Percentiles rank a stretch among this genome's conserved stretches.
These are phyloP conservation scores for Trypanosoma boissoni DNA, from an alignment of 208 protist genomes.

Conservation along the genomic window DNA sequence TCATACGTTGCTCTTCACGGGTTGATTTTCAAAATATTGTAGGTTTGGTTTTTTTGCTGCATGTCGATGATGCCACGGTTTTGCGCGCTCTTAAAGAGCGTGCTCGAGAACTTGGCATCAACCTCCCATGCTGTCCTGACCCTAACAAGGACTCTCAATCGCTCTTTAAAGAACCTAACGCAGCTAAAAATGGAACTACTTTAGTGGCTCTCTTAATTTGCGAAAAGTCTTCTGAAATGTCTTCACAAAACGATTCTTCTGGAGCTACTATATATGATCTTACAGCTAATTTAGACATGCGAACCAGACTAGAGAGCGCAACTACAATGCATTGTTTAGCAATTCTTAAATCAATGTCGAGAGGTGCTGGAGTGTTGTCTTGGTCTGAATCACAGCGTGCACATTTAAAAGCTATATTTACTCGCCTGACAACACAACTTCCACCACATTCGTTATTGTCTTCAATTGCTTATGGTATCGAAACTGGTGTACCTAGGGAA, in stretches of 20 bases:
- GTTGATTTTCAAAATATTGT: constrained; percentile 18
- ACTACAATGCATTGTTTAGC: constrained; percentile 19
- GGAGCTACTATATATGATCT: constrained; percentile 1
- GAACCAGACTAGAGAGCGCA: constrained; percentile 12
- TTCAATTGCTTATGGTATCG: constrained; percentile 16
- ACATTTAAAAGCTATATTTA: constrained; percentile 16
- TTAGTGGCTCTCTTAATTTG: no score
- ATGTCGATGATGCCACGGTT: constrained; percentile 13
- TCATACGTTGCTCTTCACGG: constrained; percentile 6
- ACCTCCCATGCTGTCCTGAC: not conserved
- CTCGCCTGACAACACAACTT: constrained; percentile 3
- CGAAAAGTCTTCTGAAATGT: constrained; percentile 13
- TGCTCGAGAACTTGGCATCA: constrained; percentile 18
- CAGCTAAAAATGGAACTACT: no score
- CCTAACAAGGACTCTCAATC: no score
- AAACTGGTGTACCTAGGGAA: constrained; percentile 12
- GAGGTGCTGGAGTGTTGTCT: not conserved
- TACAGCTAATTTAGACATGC: constrained; percentile 5
- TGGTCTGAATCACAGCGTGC: not conserved
- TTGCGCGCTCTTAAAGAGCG: constrained; percentile 7
- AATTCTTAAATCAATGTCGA: constrained; percentile 17
- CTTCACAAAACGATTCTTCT: not conserved
- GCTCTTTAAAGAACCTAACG: no score
- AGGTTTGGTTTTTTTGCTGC: constrained; percentile 6
- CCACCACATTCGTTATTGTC: no score